phyloP scores from a whole-genome alignment of 2,329 filamentous ascomycete species.

The Scytalidium sp. region DNA sequence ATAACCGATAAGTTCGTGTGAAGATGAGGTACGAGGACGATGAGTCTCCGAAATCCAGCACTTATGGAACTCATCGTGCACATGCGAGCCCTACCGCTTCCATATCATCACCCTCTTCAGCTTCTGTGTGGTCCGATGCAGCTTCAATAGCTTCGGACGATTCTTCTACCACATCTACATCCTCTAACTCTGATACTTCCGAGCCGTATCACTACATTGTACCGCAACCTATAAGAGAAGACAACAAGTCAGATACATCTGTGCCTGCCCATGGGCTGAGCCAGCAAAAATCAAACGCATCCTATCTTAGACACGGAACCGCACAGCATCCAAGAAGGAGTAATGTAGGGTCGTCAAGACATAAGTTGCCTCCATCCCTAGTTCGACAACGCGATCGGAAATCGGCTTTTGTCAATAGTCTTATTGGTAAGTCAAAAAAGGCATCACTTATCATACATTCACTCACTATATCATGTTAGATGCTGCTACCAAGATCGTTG shows the following conservation, averaged over 20 bases:
- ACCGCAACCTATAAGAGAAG: slow-evolving; percentile 20
- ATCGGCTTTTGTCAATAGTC: slow-evolving; percentile 86
- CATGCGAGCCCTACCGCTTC: slow-evolving; percentile 72
- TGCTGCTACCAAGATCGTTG: slow-evolving; percentile 91
- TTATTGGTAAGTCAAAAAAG: slow-evolving; percentile 75
- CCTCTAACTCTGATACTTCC: slow-evolving; percentile 40
- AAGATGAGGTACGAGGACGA: slow-evolving; percentile 54
- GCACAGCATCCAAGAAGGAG: slow-evolving; percentile 60
- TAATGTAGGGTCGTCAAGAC: slow-evolving; percentile 47
- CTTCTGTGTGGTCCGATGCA: slow-evolving; percentile 71
- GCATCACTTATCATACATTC: slow-evolving; percentile 16
- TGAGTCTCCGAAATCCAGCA: slow-evolving; percentile 45
- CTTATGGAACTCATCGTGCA: slow-evolving; percentile 45
- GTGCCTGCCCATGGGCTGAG: slow-evolving; percentile 18
- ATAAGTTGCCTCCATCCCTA: slow-evolving; percentile 66
- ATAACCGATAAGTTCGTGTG: slow-evolving; percentile 13
- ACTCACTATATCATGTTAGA: slow-evolving; percentile 53
- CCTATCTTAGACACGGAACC: slow-evolving; percentile 53
- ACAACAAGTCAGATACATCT: slow-evolving; percentile 20
- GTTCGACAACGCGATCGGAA: slow-evolving; percentile 85
- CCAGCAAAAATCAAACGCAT: slow-evolving; percentile 23
- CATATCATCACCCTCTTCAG: slow-evolving; percentile 72
- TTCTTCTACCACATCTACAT: slow-evolving; percentile 57
- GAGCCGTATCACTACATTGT: slow-evolving; percentile 34
- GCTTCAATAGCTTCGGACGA: slow-evolving; percentile 66